phyloP scores from a whole-genome alignment of 768 basidiomycete species.

The Lactarius psammicola region DNA sequence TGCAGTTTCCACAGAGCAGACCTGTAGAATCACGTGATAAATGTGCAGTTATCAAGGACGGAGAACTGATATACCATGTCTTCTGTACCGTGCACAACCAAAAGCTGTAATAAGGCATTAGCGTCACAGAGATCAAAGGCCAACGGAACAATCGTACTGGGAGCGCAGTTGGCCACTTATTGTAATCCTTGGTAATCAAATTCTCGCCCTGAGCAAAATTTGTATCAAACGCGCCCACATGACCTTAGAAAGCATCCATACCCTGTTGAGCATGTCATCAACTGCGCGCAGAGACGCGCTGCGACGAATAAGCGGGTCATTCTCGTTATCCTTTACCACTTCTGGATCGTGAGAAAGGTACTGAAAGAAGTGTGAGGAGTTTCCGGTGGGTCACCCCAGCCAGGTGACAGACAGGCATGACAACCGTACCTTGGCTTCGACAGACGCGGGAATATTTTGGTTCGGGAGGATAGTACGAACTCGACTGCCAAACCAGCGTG shows the following conservation, averaged over 20 bases:
- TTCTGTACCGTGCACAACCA: constrained; percentile 61
- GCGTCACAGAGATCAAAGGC: constrained; percentile 12
- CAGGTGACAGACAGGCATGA: neutral
- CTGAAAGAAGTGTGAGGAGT: constrained; percentile 35
- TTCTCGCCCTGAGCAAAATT: constrained; percentile 53
- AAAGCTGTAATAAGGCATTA: constrained; percentile 43
- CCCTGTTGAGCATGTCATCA: constrained; percentile 31
- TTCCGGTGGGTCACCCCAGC: neutral
- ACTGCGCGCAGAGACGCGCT: constrained; percentile 20
- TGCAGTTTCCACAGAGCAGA: constrained; percentile 55
- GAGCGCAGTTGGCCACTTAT: constrained; percentile 61
- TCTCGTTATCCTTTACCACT: constrained; percentile 47
- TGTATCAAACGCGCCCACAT: neutral
- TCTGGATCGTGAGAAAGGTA: constrained; percentile 56
- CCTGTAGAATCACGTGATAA: constrained; percentile 36
- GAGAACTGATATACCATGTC: constrained; percentile 47
- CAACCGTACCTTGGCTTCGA: constrained; percentile 48
- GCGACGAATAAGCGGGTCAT: constrained; percentile 47
- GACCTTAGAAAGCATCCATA: constrained; percentile 13
- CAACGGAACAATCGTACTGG: constrained; percentile 47
- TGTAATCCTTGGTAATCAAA: constrained; percentile 46
- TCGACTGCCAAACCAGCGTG: constrained; percentile 53
- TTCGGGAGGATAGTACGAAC: constrained; percentile 50
- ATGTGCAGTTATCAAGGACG: neutral
- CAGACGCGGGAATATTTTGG: constrained; percentile 50